A percentile compares a stretch with the other conserved stretches of the same genome.
These are phyloP conservation scores for Fabrea salina DNA, from an alignment of 169 alveolate species.

Conservation along the genomic window DNA sequence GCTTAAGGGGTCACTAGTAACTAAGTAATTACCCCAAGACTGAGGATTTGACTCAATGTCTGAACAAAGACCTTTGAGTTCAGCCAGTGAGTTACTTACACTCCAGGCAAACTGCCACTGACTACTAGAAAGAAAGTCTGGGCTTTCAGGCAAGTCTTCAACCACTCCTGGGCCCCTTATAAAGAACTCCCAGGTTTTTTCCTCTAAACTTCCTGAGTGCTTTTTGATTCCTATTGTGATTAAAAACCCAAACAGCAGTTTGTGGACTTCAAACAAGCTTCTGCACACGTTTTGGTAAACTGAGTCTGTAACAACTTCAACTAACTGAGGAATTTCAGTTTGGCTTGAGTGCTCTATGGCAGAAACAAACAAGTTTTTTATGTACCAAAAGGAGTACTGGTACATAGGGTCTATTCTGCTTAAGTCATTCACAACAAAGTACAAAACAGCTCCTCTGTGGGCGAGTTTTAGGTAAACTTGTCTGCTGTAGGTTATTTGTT, in stretches of 20 bases:
- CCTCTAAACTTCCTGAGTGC: constrained; percentile 56
- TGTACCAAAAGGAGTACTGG: constrained; percentile 76
- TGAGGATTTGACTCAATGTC: constrained; percentile 68
- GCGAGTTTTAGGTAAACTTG: constrained; percentile 68
- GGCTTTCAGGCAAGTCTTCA: constrained; percentile 51
- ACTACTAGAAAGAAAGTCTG: constrained; percentile 80
- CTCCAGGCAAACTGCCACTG: constrained; percentile 87
- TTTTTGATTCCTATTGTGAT: constrained; percentile 70
- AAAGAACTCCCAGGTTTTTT: constrained; percentile 66
- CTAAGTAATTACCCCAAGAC: constrained; percentile 77
- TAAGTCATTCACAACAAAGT: constrained; percentile 76
- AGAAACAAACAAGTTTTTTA: constrained; percentile 45
- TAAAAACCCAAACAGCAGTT: constrained; percentile 83
- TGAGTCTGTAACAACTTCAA: constrained; percentile 70
- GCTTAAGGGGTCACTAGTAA: constrained; percentile 74
- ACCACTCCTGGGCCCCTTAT: constrained; percentile 76
- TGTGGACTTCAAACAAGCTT: constrained; percentile 81
- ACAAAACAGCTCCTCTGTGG: constrained; percentile 69
- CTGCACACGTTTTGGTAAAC: constrained; percentile 74
- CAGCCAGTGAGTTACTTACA: constrained; percentile 72
- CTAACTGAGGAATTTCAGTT: constrained; percentile 50
- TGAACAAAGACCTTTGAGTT: constrained; percentile 82
- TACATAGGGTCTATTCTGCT: constrained; percentile 85
- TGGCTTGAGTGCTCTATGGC: constrained; percentile 64
- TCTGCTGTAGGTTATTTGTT: constrained; percentile 75